Base-by-base conservation (phyloP, 345 rosid genomes). In the Crucihimalaya himalaica region DNA sequence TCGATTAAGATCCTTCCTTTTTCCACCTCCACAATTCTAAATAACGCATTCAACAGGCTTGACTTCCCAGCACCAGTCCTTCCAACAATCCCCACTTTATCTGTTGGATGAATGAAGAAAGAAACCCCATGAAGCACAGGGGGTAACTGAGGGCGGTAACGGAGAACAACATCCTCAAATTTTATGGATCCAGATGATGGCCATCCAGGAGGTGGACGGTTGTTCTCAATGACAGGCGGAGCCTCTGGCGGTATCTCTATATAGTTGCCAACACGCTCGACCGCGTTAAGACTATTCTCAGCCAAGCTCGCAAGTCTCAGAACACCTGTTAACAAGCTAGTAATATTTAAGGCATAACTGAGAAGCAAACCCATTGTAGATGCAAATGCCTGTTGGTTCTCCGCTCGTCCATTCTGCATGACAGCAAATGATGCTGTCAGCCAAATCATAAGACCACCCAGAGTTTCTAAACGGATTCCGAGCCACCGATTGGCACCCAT, bases 171-270 rank as follows among this genome's bases (percentile, higher is more conserved):
- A 76, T 90, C 94, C 73, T 92, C 97, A 74, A 95, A 95, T 71
- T 82, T 89, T 37, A 95, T 90, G 40, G 96, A 82, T 65, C 99
- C 99, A 23, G 98, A 90, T 16, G 99, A 95, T 42, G 99, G 99
- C 99, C 99, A 95, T 66, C 88, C 98, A 25, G 98, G 97, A 81
- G 99, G 98, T n/a, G 99, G 99, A 11, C 97, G 94, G 79, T 86
- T 88, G 73, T 71, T 81, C 77, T 95, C 96, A 45, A 95, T 79
- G 45, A 92, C 68, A 32, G 62, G 82, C 12, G 98, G 97, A 57
- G 98, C 98, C 82, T 95, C 99, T 29, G 96, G 85, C 28, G 94
- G 97, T 80, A 86, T 80, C 62, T 95, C 99, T 68, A 95, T 79
- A 39, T 95, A 95, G n/a, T 86, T 87, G 20, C 98, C 91, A 67